Base-by-base conservation (phyloP, 2,329 filamentous ascomycete genomes). In the Pestalotiopsis sp. region DNA sequence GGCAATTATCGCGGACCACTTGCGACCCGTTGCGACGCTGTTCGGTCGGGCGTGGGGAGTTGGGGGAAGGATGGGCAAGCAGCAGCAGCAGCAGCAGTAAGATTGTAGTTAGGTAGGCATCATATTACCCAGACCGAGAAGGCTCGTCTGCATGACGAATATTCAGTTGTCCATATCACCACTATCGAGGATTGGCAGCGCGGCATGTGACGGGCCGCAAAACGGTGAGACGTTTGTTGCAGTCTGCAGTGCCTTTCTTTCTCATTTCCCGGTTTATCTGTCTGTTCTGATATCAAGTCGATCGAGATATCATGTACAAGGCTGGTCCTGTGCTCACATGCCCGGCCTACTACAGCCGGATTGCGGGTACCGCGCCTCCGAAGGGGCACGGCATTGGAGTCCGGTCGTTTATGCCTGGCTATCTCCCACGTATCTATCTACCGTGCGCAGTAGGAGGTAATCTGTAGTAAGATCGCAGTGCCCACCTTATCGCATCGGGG, bases 1-100 rank as follows among this genome's bases (percentile, higher is more conserved):
- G 59, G 59, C 59, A 62, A 39, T 31, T 39, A 39, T 27, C 27
- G 59, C 59, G 31, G 59, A 62, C 59, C 59, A 62, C 27, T 62
- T 62, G 59, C 59, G 31, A 62, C 59, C 59, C 59, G 12, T 20
- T 20, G n/a, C 27, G 27, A 62, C 36, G 25, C 17, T 39, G 9
- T 14, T 12, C n/a, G 36, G n/a, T 14, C 27, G 36, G 36, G n/a
- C 31, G 59, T 20, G 25, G 59, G 31, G 31, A 39, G 31, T 9
- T 31, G 36, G 27, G 25, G 17, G n/a, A 14, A 4, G 31, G 14
- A 39, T n/a, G 31, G 36, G n/a, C 25, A n/a, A 31, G 23, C 27
- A 61, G 27, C 27, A 38, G 31, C 12, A 61, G 25, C 25, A 25
- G 25, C 27, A 27, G 27, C 27, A 27, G 27, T 4, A 27, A 27